Evolutionary conservation across 176 grass and related monocot species (phyloP).

Genomic region (Microstegium vimineum): DNA sequence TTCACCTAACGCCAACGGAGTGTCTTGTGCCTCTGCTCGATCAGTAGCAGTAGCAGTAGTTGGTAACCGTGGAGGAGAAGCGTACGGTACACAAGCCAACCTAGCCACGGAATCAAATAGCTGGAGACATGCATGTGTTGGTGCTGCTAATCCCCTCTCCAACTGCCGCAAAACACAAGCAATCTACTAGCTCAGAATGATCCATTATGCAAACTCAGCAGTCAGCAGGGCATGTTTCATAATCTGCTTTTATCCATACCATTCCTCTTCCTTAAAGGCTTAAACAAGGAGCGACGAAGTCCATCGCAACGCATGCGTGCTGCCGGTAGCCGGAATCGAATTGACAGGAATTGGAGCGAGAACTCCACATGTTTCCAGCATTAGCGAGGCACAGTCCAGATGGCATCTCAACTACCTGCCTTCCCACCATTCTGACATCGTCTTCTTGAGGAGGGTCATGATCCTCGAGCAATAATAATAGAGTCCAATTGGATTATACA

Average conservation of each 20-base stretch:
- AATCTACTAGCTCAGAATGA: constrained; percentile 23
- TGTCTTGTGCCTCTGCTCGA: too few relatives aligned
- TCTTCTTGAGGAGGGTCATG: not conserved
- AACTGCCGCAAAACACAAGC: constrained; percentile 23
- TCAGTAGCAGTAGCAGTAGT: constrained; percentile 19
- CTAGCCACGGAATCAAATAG: constrained; percentile 34
- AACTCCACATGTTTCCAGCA: constrained; percentile 23
- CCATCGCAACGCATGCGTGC: not conserved
- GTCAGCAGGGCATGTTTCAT: not conserved
- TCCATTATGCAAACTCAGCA: constrained; percentile 25
- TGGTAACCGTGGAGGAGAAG: constrained; percentile 8
- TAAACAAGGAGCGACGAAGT: not conserved
- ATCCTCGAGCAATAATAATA: constrained; percentile 32
- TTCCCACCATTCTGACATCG: constrained; percentile 26
- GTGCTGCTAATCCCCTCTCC: constrained; percentile 10
- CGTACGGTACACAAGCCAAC: not conserved
- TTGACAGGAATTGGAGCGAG: constrained; percentile 16
- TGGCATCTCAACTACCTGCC: constrained; percentile 46
- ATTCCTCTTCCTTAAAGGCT: too few relatives aligned
- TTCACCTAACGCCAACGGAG: constrained; percentile 26
- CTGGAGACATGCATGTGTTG: constrained; percentile 48
- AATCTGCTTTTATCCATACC: not conserved
- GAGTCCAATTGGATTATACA: not conserved
- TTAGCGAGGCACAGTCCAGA: constrained; percentile 25
- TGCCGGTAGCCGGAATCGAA: not conserved